phyloP scores from a whole-genome alignment of 495 filamentous ascomycete genomes.

The Lichina pygmaea region DNA sequence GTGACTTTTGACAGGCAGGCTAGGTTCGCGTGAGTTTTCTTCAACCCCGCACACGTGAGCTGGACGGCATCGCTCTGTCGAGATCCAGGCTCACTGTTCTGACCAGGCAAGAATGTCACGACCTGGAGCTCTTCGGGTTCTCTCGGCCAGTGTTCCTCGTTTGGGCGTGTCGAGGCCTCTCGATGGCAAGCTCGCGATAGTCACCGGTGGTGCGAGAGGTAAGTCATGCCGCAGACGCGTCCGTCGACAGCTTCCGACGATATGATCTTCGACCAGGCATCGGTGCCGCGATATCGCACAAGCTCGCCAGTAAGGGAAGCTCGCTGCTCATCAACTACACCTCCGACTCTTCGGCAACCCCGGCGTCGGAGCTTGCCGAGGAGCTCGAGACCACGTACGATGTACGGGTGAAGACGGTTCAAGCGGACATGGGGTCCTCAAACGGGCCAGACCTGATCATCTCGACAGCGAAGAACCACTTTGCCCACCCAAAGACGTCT shows the following conservation, averaged over 20 bases:
- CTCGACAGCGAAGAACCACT: conserved; percentile 22
- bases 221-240: conserved; percentile 3
- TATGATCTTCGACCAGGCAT: conserved; percentile 1
- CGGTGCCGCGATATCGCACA: conserved; percentile 3
- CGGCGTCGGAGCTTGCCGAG: conserved; percentile 10
- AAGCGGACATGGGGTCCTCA: conserved; percentile 28
- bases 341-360: conserved; percentile 23
- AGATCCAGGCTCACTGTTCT: neutral
- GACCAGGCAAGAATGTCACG: neutral
- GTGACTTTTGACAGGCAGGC: neutral
- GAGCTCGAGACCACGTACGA: neutral
- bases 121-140: neutral
- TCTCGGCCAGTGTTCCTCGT: too few species aligned
- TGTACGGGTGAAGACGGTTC: conserved; percentile 17
- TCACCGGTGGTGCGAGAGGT: conserved; percentile 60
- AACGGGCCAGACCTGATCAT: conserved; percentile 15
- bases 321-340: conserved; percentile 46
- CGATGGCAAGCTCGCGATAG: conserved; percentile 46
- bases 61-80: neutral
- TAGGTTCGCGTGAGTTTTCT: neutral
- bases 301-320: conserved; percentile 42
- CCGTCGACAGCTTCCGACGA: neutral
- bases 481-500: conserved; percentile 17
- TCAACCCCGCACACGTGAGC: neutral
- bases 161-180: conserved; percentile 8